Percentiles rank a stretch among this genome's conserved stretches.
Evolutionary conservation across 495 filamentous ascomycete genomes (phyloP).

Genomic region (Pseudomonodictys pantanalensis): DNA sequence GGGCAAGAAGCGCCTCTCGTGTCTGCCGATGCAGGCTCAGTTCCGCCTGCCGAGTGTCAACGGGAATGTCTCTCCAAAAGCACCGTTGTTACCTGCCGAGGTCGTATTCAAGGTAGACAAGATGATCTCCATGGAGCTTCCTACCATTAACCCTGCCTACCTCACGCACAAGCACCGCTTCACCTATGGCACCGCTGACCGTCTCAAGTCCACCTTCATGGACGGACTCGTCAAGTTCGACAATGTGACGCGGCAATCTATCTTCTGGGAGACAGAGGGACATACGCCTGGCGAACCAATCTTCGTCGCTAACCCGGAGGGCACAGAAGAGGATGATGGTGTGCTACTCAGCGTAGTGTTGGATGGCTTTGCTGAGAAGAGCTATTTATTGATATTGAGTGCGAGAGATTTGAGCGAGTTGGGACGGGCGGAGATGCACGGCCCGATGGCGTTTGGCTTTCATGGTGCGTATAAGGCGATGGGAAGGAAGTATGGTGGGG

Average conservation of each 20-base stretch:
- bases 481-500: slow-evolving; percentile 14
- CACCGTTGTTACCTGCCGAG: slow-evolving; percentile 49
- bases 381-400: slow-evolving; percentile 69
- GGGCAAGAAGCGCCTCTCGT: slow-evolving; percentile 20
- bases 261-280: slow-evolving; percentile 56
- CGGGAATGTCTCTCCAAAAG: slow-evolving; percentile 16
- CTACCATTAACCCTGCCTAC: slow-evolving; percentile 62
- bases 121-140: slow-evolving; percentile 35
- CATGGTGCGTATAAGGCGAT: slow-evolving; percentile 61
- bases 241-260: slow-evolving; percentile 47
- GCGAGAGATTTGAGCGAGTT: slow-evolving; percentile 63
- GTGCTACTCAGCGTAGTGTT: slow-evolving; percentile 70
- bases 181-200: slow-evolving; percentile 58
- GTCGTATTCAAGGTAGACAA: slow-evolving; percentile 39
- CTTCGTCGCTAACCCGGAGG: slow-evolving; percentile 57
- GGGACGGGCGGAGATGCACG: slow-evolving; percentile 62
- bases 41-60: slow-evolving; percentile 49
- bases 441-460: slow-evolving; percentile 65
- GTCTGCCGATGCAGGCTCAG: slow-evolving; percentile 44
- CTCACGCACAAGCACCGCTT: slow-evolving; percentile 58
- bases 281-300: slow-evolving; percentile 74
- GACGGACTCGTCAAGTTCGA: slow-evolving; percentile 72
- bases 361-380: slow-evolving; percentile 59
- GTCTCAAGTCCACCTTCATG: slow-evolving; percentile 58
- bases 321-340: slow-evolving; percentile 63